Conservation (phyloP, 2,329 filamentous ascomycete species). For the Colletotrichum graminicola region DNA sequence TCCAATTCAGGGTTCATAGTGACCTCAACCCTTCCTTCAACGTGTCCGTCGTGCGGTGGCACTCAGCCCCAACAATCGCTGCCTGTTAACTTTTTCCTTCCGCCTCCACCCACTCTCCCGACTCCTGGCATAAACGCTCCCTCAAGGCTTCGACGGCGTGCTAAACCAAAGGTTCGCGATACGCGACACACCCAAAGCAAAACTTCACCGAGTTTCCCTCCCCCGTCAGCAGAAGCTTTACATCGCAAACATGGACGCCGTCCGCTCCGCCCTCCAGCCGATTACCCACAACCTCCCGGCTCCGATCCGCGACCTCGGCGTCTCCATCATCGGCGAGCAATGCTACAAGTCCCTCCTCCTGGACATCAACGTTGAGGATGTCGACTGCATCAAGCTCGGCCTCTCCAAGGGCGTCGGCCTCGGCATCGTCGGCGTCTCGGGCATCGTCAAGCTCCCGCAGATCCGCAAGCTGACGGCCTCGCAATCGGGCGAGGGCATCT, state of each 20-base stretch:
- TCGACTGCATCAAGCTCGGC: conserved; percentile 86
- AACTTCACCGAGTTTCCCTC: background rate
- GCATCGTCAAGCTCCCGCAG: conserved; percentile 96
- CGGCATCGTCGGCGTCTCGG: conserved; percentile 90
- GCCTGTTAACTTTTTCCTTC: conserved; percentile 17
- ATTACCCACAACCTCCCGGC: conserved; percentile 80
- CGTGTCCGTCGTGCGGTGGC: conserved; percentile 34
- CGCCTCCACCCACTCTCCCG: background rate
- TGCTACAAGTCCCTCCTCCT: conserved; percentile 92
- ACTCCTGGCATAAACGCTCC: background rate
- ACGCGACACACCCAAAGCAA: background rate
- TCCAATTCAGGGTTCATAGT: conserved; percentile 39
- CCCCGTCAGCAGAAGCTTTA: conserved; percentile 9
- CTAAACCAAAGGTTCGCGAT: background rate
- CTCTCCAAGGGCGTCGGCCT: conserved; percentile 94
- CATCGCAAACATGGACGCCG: conserved; percentile 66
- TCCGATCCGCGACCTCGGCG: conserved; percentile 79
- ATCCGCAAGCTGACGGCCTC: conserved; percentile 91
- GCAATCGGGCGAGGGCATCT: conserved; percentile 84
- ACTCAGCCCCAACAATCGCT: conserved; percentile 32
- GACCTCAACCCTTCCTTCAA: conserved; percentile 42
- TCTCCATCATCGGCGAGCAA: conserved; percentile 81
- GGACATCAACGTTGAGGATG: conserved; percentile 82
- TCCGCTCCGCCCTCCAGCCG: conserved; percentile 73
- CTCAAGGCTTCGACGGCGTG: conserved; percentile 7